phyloP scores from a whole-genome alignment of 2,329 filamentous ascomycete species.

The Tothia fuscella region DNA sequence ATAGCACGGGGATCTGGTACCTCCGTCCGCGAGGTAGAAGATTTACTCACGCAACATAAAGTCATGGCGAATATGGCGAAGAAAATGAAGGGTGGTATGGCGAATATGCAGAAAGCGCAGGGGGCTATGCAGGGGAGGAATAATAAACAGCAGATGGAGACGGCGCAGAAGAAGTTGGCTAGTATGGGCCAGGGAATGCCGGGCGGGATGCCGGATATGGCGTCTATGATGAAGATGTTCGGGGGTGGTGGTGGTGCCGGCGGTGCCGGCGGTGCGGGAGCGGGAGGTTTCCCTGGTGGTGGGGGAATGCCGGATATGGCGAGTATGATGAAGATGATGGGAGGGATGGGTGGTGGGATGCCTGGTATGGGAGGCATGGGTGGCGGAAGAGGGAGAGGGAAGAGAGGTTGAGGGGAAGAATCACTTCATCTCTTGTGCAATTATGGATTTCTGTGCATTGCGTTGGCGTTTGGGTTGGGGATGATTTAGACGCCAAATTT shows the following conservation, averaged over 20 bases:
- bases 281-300: slow-evolving; percentile 43
- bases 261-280: slow-evolving; percentile 49
- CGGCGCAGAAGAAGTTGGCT: slow-evolving; percentile 92
- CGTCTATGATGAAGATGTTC: slow-evolving; percentile 84
- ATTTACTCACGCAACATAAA: slow-evolving; percentile 90
- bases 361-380: slow-evolving; percentile 7
- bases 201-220: slow-evolving; percentile 54
- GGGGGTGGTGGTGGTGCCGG: slow-evolving; percentile 54
- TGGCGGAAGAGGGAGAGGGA: slow-evolving; percentile 5
- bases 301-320: slow-evolving; percentile 13
- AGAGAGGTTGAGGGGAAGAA: too few species aligned
- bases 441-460: too few species aligned
- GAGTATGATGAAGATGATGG: slow-evolving; percentile 14
- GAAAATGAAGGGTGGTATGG: slow-evolving; percentile 96
- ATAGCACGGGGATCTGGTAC: slow-evolving; percentile 86
- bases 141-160: slow-evolving; percentile 84
- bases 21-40: slow-evolving; percentile 84
- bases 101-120: slow-evolving; percentile 92
- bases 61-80: slow-evolving; percentile 99
- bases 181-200: slow-evolving; percentile 70
- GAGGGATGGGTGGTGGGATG: slow-evolving; percentile 9
- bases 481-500: too few species aligned
- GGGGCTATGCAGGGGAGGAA: slow-evolving; percentile 83
- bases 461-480: too few species aligned
- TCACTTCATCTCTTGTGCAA: too few species aligned